Conservation (phyloP, 2,329 filamentous ascomycete species). For the Ceratocystis destructans region DNA sequence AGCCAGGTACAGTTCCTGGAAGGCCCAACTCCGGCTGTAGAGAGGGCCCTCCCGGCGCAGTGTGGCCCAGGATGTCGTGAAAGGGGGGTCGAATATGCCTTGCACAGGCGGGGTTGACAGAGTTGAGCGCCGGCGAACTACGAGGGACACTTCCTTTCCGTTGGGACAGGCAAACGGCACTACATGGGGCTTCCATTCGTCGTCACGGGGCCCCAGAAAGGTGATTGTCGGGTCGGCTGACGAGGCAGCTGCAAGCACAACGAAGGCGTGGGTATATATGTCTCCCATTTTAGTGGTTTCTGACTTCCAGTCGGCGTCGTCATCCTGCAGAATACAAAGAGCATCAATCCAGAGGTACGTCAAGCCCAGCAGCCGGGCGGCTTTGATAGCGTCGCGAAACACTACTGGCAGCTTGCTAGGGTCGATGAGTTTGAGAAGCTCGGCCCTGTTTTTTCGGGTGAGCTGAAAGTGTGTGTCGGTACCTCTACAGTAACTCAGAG, state of each 20-base stretch:
- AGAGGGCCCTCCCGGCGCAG: constrained; percentile 20
- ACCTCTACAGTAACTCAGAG: constrained; percentile 20
- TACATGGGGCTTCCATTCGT: constrained; percentile 15
- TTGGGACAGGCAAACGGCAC: not conserved
- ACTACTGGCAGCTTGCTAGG: constrained; percentile 19
- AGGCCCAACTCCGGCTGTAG: constrained; percentile 21
- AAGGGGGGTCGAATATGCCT: constrained; percentile 18
- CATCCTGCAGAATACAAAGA: constrained; percentile 26
- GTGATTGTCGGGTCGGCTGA: constrained; percentile 12
- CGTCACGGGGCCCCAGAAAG: constrained; percentile 14
- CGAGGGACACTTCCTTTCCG: constrained; percentile 1
- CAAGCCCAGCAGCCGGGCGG: constrained; percentile 22
- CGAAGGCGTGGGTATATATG: constrained; percentile 20
- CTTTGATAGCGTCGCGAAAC: constrained; percentile 24
- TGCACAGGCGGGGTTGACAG: constrained; percentile 13
- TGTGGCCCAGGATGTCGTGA: constrained; percentile 17
- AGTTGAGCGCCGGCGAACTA: constrained; percentile 13
- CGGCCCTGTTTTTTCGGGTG: constrained; percentile 12
- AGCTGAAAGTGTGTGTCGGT: constrained; percentile 9
- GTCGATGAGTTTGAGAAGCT: constrained; percentile 14
- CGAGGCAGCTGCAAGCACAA: constrained; percentile 19
- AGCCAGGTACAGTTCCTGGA: constrained; percentile 17
- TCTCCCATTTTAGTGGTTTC: constrained; percentile 20
- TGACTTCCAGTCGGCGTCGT: constrained; percentile 18
- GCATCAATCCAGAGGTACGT: constrained; percentile 27